Evolutionary conservation across 176 grass and related monocot species (phyloP).

Genomic region (Carex cristatella): DNA sequence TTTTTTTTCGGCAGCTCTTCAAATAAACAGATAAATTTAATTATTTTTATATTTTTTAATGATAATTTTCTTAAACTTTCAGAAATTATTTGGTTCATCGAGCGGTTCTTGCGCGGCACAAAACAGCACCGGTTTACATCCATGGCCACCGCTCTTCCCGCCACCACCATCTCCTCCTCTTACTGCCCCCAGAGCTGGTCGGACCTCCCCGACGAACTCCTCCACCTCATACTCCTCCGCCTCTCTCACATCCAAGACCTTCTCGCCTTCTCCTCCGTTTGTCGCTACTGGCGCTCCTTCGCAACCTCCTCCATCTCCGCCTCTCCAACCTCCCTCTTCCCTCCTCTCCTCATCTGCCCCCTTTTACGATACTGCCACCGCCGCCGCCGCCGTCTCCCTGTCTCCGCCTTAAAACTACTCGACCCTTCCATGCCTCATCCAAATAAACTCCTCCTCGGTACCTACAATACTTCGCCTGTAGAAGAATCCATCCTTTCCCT

Average conservation of each 20-base stretch:
- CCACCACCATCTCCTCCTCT: not conserved
- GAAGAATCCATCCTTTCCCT: not conserved
- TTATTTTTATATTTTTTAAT: no score
- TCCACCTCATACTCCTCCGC: not conserved
- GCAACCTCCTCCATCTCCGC: not conserved
- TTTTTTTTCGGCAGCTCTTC: no score
- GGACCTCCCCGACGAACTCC: not conserved
- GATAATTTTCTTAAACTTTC: no score
- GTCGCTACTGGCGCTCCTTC: constrained; percentile 10
- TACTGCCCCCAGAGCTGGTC: not conserved
- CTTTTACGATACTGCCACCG: not conserved
- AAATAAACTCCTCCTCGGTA: not conserved
- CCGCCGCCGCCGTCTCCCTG: not conserved
- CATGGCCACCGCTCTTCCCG: not conserved
- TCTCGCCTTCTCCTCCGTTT: constrained; percentile 8
- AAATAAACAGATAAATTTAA: no score
- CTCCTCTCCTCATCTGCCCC: constrained; percentile 1
- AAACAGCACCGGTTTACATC: no score
- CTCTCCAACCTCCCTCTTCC: constrained; percentile 5
- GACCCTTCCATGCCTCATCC: not conserved
- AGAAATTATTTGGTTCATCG: no score
- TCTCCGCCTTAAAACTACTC: not conserved
- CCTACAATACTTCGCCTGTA: not conserved
- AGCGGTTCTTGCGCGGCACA: no score
- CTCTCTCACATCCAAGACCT: not conserved